phyloP scores from a whole-genome alignment of 2,329 filamentous ascomycete genomes.

The Xylaria sp. region DNA sequence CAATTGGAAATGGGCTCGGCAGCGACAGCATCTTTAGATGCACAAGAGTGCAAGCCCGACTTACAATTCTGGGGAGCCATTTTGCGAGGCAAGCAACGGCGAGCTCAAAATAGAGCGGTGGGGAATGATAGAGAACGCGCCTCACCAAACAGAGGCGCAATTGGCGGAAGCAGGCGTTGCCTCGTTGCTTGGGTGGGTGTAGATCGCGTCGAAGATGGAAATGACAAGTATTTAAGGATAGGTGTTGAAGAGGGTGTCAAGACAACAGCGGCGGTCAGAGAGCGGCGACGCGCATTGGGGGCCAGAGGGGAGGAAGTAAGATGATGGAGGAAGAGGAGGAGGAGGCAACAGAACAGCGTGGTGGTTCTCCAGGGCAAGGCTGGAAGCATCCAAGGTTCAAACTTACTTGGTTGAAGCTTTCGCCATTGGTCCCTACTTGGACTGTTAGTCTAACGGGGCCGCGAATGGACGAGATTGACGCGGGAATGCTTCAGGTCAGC shows the following conservation, averaged over 20 bases:
- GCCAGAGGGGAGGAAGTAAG: background rate
- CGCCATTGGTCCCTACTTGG: background rate
- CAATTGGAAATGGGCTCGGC: background rate
- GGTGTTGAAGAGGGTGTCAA: background rate
- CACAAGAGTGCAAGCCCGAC: conserved; percentile 20
- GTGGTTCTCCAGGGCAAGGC: conserved; percentile 8
- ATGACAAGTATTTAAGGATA: background rate
- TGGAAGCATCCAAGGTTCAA: background rate
- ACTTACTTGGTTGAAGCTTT: background rate
- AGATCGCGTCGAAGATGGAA: background rate
- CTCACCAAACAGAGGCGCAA: background rate
- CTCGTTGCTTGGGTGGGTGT: background rate
- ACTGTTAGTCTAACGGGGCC: background rate
- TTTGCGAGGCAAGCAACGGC: conserved; percentile 6
- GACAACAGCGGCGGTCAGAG: background rate
- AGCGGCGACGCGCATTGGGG: conserved; percentile 10
- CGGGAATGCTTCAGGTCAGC: no score
- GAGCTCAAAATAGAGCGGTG: conserved; percentile 13
- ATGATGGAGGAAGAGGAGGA: background rate
- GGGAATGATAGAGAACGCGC: background rate
- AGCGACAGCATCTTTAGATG: background rate
- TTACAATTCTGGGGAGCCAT: conserved; percentile 42
- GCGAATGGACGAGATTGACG: no score
- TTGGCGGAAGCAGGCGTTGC: background rate
- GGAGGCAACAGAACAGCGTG: background rate